Evolutionary conservation across 2,329 filamentous ascomycete genomes (phyloP).

Genomic region (Herpotrichia juniperi): DNA sequence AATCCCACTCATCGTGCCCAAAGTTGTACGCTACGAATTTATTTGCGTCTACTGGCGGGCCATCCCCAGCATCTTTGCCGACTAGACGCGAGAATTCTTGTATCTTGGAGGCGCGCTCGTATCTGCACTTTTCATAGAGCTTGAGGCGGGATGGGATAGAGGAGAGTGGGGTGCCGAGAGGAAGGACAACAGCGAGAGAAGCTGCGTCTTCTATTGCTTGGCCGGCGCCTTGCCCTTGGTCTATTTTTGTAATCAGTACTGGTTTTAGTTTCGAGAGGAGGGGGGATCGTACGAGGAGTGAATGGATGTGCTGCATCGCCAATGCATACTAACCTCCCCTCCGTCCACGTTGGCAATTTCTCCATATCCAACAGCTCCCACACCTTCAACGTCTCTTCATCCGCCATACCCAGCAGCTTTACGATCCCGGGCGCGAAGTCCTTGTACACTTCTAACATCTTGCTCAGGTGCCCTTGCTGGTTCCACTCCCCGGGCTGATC

Average conservation of each 20-base stretch:
- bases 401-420: constrained; percentile 47
- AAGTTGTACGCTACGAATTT: constrained; percentile 59
- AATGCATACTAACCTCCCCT: constrained; percentile 61
- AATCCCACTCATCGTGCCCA: constrained; percentile 64
- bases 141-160: constrained; percentile 63
- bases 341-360: constrained; percentile 60
- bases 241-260: constrained; percentile 15
- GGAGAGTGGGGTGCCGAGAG: constrained; percentile 47
- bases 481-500: constrained; percentile 40
- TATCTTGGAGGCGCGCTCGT: constrained; percentile 62
- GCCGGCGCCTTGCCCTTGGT: constrained; percentile 67
- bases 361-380: constrained; percentile 62
- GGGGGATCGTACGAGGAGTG: constrained; percentile 57
- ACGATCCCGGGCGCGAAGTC: constrained; percentile 44
- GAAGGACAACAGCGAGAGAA: constrained; percentile 63
- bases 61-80: constrained; percentile 54
- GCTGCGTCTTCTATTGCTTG: constrained; percentile 72
- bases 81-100: constrained; percentile 63
- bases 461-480: constrained; percentile 41
- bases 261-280: background rate
- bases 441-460: constrained; percentile 49
- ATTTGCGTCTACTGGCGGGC: constrained; percentile 38
- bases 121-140: constrained; percentile 65
- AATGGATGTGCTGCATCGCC: constrained; percentile 75
- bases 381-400: constrained; percentile 44